These are phyloP conservation scores for Colletotrichum lupini DNA, from an alignment of 2,329 filamentous ascomycete genomes.

Conservation along the genomic window DNA sequence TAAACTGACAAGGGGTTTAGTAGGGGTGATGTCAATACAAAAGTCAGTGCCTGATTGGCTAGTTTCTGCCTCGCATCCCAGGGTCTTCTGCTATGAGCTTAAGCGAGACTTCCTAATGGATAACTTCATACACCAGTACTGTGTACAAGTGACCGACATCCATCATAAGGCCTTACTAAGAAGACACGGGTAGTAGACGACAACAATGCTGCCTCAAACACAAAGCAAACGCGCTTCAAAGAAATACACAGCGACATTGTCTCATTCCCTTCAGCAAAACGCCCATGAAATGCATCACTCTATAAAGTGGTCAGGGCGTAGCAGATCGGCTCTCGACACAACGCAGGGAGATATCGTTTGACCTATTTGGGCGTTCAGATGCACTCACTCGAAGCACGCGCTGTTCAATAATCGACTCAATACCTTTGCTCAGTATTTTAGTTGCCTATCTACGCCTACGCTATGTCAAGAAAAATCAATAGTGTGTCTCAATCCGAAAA, in stretches of 20 bases:
- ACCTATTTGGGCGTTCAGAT: not conserved
- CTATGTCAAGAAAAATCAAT: conserved; percentile 22
- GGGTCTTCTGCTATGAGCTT: not conserved
- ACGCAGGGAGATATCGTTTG: not conserved
- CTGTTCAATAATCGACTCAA: not conserved
- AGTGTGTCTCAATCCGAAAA: not conserved
- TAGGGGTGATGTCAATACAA: conserved; percentile 14
- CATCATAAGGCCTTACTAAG: no score
- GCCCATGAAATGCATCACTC: not conserved
- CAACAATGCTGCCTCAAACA: not conserved
- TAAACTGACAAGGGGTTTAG: conserved; percentile 8
- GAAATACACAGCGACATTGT: conserved; percentile 14
- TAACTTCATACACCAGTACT: not conserved
- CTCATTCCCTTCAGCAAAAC: not conserved
- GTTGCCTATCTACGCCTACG: conserved; percentile 32
- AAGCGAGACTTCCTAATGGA: not conserved
- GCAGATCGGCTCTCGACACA: not conserved
- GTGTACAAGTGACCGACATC: no score
- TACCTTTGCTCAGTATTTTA: not conserved
- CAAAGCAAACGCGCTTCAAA: conserved; percentile 15
- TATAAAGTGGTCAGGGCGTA: not conserved
- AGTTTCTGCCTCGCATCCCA: not conserved
- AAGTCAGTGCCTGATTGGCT: conserved; percentile 16
- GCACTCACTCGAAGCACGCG: not conserved
- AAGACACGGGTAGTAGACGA: not conserved